Percentiles rank a stretch among this genome's conserved stretches.
Conservation (phyloP, 192 early-diverging fungal species). For the Coemansia sp. region DNA sequence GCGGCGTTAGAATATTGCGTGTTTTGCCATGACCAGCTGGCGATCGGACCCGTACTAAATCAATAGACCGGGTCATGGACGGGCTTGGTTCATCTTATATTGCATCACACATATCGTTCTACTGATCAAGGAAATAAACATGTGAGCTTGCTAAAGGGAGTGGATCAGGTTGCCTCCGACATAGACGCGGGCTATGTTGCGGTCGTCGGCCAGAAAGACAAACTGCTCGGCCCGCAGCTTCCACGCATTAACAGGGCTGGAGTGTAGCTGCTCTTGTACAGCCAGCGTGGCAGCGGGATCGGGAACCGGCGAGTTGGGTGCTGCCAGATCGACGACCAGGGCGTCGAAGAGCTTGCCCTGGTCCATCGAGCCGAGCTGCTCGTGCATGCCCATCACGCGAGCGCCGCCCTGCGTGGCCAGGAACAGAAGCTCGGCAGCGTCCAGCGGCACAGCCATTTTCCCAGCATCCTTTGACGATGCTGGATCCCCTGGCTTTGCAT, state of each 20-base stretch:
- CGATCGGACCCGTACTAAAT: too few species aligned
- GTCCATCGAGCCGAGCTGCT: slow-evolving; percentile 78
- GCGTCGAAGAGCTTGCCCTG: slow-evolving; percentile 93
- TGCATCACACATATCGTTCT: too few species aligned
- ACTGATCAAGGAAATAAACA: background rate
- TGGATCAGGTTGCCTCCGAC: slow-evolving; percentile 67
- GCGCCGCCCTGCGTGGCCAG: slow-evolving; percentile 93
- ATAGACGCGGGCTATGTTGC: slow-evolving; percentile 78
- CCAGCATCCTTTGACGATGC: background rate
- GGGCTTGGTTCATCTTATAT: too few species aligned
- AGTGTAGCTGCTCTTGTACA: slow-evolving; percentile 5
- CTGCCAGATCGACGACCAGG: slow-evolving; percentile 73
- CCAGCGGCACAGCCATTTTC: slow-evolving; percentile 51
- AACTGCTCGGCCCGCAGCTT: slow-evolving; percentile 74
- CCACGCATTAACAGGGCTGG: slow-evolving; percentile 22
- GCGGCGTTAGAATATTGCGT: too few species aligned
- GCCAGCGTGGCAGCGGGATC: slow-evolving; percentile 18
- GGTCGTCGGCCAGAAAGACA: slow-evolving; percentile 87
- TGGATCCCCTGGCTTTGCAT: background rate
- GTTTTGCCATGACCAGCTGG: too few species aligned
- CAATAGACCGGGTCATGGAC: too few species aligned
- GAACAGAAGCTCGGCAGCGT: slow-evolving; percentile 73
- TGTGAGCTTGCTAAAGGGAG: background rate
- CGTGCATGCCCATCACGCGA: slow-evolving; percentile 67
- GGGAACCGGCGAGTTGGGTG: slow-evolving; percentile 53